phyloP scores from a whole-genome alignment of 2,329 filamentous ascomycete species.

The Phyllosticta citriasiana region DNA sequence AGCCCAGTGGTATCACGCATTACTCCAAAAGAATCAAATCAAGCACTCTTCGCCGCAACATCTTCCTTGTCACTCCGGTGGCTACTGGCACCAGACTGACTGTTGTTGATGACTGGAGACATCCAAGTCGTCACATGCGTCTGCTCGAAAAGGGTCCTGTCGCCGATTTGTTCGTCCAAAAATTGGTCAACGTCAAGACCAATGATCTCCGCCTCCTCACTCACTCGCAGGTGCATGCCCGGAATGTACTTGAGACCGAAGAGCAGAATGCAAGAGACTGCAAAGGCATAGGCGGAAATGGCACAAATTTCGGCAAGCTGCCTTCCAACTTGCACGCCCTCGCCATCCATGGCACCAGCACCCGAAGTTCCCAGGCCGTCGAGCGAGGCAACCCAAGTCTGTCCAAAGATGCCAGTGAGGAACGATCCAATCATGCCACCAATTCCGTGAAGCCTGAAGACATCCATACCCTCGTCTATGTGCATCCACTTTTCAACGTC shows the following conservation, averaged over 20 bases:
- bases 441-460: constrained; percentile 50
- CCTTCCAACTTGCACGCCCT: constrained; percentile 45
- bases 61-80: constrained; percentile 14
- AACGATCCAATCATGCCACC: constrained; percentile 47
- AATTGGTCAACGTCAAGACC: constrained; percentile 48
- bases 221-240: constrained; percentile 43
- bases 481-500: constrained; percentile 44
- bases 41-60: constrained; percentile 8
- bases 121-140: background rate
- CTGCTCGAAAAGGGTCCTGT: constrained; percentile 33
- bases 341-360: constrained; percentile 45
- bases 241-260: constrained; percentile 45
- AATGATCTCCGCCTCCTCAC: constrained; percentile 45
- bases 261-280: constrained; percentile 42
- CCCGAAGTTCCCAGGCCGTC: constrained; percentile 38
- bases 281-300: constrained; percentile 44
- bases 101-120: background rate
- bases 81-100: constrained; percentile 13
- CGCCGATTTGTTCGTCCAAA: constrained; percentile 47
- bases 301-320: constrained; percentile 48
- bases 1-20: background rate
- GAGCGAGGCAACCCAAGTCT: constrained; percentile 37
- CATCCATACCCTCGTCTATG: constrained; percentile 50
- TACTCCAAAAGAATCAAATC: background rate
- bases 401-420: constrained; percentile 48